A percentile compares a stretch with the other conserved stretches of the same genome.
phyloP scores from a whole-genome alignment of 106 monocot genomes.

The Apostasia shenzhenica region DNA sequence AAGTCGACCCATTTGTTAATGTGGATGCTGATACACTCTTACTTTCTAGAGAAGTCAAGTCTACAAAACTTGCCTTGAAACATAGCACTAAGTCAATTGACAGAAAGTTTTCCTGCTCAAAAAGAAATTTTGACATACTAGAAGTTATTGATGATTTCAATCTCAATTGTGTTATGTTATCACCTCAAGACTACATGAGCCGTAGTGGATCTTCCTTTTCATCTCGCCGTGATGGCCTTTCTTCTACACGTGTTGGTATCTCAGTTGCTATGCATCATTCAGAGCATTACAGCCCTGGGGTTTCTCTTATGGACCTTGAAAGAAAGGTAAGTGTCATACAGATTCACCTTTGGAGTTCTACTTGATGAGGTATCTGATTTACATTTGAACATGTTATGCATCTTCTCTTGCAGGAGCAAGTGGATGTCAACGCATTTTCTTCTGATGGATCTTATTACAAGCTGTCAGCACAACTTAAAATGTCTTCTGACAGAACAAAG shows the following conservation, averaged over 20 bases:
- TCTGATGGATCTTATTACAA: slow-evolving; percentile 81
- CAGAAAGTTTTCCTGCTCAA: slow-evolving; percentile 31
- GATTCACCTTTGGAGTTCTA: not conserved
- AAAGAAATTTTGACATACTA: slow-evolving; percentile 49
- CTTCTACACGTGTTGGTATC: slow-evolving; percentile 60
- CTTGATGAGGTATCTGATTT: not conserved
- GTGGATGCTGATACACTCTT: slow-evolving; percentile 45
- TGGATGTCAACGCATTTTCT: slow-evolving; percentile 69
- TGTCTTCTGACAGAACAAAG: slow-evolving; percentile 98
- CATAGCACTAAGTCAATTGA: slow-evolving; percentile 59
- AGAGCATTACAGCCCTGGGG: slow-evolving; percentile 56
- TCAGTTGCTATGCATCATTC: slow-evolving; percentile 62
- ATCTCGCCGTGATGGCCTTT: slow-evolving; percentile 37
- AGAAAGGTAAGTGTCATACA: slow-evolving; percentile 47
- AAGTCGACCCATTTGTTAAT: slow-evolving; percentile 66
- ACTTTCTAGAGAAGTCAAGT: slow-evolving; percentile 57
- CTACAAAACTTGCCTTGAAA: slow-evolving; percentile 66
- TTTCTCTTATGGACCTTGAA: slow-evolving; percentile 90
- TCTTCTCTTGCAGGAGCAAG: slow-evolving; percentile 54
- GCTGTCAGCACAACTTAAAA: slow-evolving; percentile 67
- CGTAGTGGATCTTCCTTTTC: slow-evolving; percentile 40
- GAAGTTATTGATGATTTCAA: slow-evolving; percentile 61
- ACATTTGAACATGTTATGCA: not conserved
- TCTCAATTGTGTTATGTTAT: slow-evolving; percentile 65
- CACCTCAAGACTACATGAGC: slow-evolving; percentile 67